A percentile compares a stretch with the other conserved stretches of the same genome.
Evolutionary conservation across 495 filamentous ascomycete genomes (phyloP).

Genomic region (Astrothelium macrocarpum): DNA sequence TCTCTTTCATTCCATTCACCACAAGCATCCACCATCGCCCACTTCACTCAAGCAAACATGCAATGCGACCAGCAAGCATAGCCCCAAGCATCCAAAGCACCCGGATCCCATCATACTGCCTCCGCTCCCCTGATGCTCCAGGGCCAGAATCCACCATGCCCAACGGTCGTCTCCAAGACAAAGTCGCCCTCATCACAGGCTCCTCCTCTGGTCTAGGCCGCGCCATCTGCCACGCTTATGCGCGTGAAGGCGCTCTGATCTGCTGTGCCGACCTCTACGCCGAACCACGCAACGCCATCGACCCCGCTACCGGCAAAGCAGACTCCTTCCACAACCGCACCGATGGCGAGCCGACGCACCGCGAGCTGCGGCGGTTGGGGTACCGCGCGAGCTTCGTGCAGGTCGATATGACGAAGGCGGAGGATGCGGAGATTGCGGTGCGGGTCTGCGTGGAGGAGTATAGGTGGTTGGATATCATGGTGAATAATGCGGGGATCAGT

Average conservation of each 20-base stretch:
- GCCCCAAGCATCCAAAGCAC: background rate
- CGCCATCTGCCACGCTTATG: conserved; percentile 27
- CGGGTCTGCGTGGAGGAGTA: conserved; percentile 30
- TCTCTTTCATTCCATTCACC: background rate
- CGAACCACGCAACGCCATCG: conserved; percentile 12
- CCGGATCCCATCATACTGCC: background rate
- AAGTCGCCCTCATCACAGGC: conserved; percentile 30
- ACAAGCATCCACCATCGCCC: background rate
- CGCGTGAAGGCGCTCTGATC: conserved; percentile 27
- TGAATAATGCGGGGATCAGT: conserved; percentile 46
- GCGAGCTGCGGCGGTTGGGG: conserved; percentile 16
- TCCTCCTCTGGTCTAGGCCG: conserved; percentile 28
- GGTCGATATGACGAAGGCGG: conserved; percentile 27
- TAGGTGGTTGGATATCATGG: conserved; percentile 44
- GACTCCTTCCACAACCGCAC: conserved; percentile 16
- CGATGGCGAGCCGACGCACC: conserved; percentile 15
- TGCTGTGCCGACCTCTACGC: conserved; percentile 27
- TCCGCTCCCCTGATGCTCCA: background rate
- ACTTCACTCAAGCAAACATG: background rate
- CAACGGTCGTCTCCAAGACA: conserved; percentile 18
- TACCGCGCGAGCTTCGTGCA: conserved; percentile 31
- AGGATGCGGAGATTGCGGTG: conserved; percentile 35
- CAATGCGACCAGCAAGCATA: background rate
- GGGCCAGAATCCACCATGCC: conserved; percentile 11
- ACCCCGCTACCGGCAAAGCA: conserved; percentile 17